Base-by-base conservation (phyloP, 179 eudicot species). In the Pouteria campechiana region DNA sequence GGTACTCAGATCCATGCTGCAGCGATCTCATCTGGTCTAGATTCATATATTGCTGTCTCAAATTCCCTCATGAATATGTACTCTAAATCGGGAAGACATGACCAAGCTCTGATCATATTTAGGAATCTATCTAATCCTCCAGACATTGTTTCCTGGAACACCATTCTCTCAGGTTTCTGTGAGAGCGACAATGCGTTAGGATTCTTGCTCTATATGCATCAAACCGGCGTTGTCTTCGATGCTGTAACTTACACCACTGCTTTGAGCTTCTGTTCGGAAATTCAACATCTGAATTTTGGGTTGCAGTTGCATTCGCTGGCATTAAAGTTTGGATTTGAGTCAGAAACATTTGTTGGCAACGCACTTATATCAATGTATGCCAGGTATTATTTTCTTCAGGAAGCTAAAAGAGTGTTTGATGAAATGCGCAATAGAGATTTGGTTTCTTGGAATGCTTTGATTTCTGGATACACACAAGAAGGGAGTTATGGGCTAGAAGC, bases 41-140 rank as follows among this genome's bases (percentile, higher is more conserved):
- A 61, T 48, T 40, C 37, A 3, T 55, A 42, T 48, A 67, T 67
- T 11, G 23, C 79, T 10, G 97, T 85, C 0, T 54, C 62, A 0
- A 90, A 79, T 74, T 82, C 90, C 13, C 64, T 86, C 62, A 87
- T 83, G 94, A 83, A 65, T 56, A 61, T 87, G 81, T 87, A 87
- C 20, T 63, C 64, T 50, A 90, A 86, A 45, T 41, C 77, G 2
- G 74, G 78, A 32, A 28, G 54, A 14, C 60, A 76, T 10, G 62
- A 50, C 48, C 42, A 2, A 30, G 73, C 90, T 22, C 30, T 68
- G n/a, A 25, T 29, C 13, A 25, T 90, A 6, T 86, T 86, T 41
- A 35, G 44, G 11, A 55, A 55, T 34, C 44, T 82, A 46, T 38
- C 46, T 43, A 65, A 62, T 48, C n/a, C n/a, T n/a, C 87, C 77